phyloP scores from a whole-genome alignment of 495 filamentous ascomycete genomes.

The Penicillium taxi region DNA sequence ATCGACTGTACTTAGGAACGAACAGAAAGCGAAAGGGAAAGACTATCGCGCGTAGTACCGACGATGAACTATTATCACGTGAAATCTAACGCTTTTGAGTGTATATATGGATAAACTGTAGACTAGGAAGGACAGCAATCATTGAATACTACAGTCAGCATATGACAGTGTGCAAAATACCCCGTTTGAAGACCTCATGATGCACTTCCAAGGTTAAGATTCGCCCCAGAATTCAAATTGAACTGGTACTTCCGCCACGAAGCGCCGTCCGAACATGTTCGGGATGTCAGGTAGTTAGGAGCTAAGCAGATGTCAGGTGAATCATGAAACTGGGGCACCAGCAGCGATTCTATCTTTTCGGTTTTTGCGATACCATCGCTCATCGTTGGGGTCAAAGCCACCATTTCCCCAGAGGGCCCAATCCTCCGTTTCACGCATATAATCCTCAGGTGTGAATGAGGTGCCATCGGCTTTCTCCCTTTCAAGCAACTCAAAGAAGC shows the following conservation, averaged over 20 bases:
- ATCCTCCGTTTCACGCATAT: constrained; percentile 77
- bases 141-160: no score
- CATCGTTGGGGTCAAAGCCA: constrained; percentile 86
- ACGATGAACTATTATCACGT: no score
- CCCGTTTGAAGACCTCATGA: no score
- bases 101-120: no score
- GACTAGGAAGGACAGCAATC: no score
- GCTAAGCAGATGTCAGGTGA: background rate
- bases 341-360: constrained; percentile 29
- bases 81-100: no score
- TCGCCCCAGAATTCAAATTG: background rate
- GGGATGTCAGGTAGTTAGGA: background rate
- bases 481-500: constrained; percentile 80
- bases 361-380: constrained; percentile 71
- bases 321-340: constrained; percentile 1
- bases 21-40: no score
- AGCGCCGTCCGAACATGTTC: constrained; percentile 6
- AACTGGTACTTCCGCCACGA: background rate
- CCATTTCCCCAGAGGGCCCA: constrained; percentile 95
- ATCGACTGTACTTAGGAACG: no score
- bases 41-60: no score
- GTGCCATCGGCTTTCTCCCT: constrained; percentile 49
- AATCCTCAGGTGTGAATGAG: constrained; percentile 76
- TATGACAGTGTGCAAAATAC: no score
- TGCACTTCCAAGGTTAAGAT: no score